Base-by-base conservation (phyloP, 2,329 filamentous ascomycete species). In the Hypoxylon sp. region DNA sequence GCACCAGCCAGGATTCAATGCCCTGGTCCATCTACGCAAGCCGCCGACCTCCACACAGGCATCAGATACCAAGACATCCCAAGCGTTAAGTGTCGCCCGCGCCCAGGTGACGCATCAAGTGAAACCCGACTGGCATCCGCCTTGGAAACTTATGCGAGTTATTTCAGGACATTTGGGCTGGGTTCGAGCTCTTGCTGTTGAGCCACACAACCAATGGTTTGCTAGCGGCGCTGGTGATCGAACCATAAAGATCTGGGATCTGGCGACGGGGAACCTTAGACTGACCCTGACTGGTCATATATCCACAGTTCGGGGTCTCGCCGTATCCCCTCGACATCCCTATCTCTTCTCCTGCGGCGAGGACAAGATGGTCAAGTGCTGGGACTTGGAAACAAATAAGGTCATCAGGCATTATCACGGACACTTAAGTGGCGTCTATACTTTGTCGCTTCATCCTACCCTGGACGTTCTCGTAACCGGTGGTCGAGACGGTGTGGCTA, bases 311-410 rank as follows among this genome's bases (percentile, higher is more conserved):
- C 90, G 94, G 58, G 96, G 96, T 1, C 86, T 99, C 51, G 96
- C 95, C 0, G 93, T 99, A 6, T 97, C 93, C 19, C 93, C 94
- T 14, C 86, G 96, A 50, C 96, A 99, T 81, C 97, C 96, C 0
- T 99, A 99, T 77, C 87, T 99, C 9, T 99, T 99, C 81, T 97
- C 94, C 10, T 99, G 96, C 76, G 97, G 93, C 64, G 96, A 99
- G 81, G 96, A 99, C 80, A 99, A 99, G 84, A 98, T 98, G 94
- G 96, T 99, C 69, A 99, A 99, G 82, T 99, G 96, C 82, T 99
- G 96, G 96, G 96, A 99, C 82, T 83, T 99, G 72, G 96, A 99
- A 81, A 98, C 95, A n/a, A 99, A 99, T 84, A 98, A 98, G 81
- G 96, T 99, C 66, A 98, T 98, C 77, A 89, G 95, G 41, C 94